phyloP scores from a whole-genome alignment of 176 grass and related monocot species.

The Aegilops sharonensis region DNA sequence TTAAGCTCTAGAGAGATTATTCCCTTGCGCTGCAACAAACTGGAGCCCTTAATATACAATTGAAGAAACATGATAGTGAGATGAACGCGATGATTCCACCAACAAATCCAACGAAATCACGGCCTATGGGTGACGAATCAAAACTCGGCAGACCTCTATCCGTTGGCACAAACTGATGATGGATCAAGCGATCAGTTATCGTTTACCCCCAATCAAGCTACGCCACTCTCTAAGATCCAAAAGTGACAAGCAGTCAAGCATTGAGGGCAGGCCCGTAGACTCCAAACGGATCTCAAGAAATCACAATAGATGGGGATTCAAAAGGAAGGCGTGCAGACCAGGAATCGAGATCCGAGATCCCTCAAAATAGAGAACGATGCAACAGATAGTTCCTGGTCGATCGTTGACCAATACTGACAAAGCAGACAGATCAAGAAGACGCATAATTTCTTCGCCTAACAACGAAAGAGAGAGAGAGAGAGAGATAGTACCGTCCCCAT shows the following conservation, averaged over 20 bases:
- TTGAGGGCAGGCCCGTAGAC: background rate
- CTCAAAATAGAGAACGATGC: background rate
- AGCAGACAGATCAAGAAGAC: background rate
- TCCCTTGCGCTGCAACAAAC: background rate
- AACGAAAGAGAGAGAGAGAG: background rate
- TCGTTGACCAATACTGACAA: background rate
- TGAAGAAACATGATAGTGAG: background rate
- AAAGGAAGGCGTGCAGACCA: background rate
- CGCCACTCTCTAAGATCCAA: background rate
- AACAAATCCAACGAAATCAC: background rate
- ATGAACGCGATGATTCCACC: background rate
- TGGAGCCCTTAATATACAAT: background rate
- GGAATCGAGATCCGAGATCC: background rate
- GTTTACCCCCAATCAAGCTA: background rate
- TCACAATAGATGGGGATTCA: background rate
- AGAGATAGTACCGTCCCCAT: slow-evolving; percentile 72
- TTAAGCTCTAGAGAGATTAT: background rate
- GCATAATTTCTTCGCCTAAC: background rate
- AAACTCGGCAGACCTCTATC: background rate
- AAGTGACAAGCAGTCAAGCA: background rate
- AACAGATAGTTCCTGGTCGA: background rate
- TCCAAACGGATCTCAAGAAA: slow-evolving; percentile 2
- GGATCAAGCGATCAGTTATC: background rate
- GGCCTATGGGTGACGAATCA: background rate
- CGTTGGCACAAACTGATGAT: background rate